Base-by-base conservation (phyloP, 2,329 filamentous ascomycete genomes). In the Fusarium sp. region DNA sequence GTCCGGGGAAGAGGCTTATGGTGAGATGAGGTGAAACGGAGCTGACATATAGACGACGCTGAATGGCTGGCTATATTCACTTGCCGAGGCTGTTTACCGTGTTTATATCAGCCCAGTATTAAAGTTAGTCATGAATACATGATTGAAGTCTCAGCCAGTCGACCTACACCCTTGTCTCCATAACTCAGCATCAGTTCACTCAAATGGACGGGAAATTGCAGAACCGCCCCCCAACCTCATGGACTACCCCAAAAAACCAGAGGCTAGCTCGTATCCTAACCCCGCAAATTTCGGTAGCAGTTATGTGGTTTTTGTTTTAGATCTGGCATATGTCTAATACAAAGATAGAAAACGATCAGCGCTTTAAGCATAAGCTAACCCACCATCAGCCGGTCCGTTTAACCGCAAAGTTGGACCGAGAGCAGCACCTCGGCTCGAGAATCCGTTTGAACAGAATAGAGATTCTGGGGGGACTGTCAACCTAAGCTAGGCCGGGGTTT, bases 331-430 rank as follows among this genome's bases (percentile, higher is more conserved):
- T 64, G 28, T 46, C 30, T 43, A 54, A 15, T 6, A 60, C 49
- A 28, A 63, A 68, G 25, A 44, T 33, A 28, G 65, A 28, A 25
- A 69, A 64, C 15, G 60, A 71, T 70, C 67, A 37, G 53, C 60
- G 40, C 37, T 69, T 69, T 69, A 69, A 69, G 66, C 67, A 69
- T 69, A 69, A 69, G 67, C 67, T 58, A 42, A n/a, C 32, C 44
- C 32, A 16, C 52, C 35, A 70, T 70, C 67, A 73, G 67, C 71
- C 71, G 71, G 71, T 71, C 71, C 71, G 71, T 69, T 72, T 72
- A 73, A 59, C 71, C 71, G 71, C 28, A 35, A 35, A 60, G 47
- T 68, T 64, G 60, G 49, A 30, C 60, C 53, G 66, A 73, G 30
- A 19, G 35, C 42, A 46, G 38, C 37, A 28, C 46, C 61, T 70